These are phyloP conservation scores for Pilasporangium apinafurcum DNA, from an alignment of 352 stramenopile species.

Conservation along the genomic window DNA sequence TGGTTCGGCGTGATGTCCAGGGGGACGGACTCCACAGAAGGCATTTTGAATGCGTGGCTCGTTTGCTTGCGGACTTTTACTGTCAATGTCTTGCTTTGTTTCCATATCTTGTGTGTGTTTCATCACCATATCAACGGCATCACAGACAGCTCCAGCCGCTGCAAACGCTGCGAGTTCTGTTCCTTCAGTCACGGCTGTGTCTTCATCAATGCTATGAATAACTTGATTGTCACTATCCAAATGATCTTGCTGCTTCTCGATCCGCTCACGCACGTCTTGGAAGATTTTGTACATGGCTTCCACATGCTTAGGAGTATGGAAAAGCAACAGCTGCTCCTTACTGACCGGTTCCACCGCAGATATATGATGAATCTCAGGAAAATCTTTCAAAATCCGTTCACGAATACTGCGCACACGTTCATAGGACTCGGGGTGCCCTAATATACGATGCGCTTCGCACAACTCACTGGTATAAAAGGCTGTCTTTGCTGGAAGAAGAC, in stretches of 20 bases:
- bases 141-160: slow-evolving; percentile 22
- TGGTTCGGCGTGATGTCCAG: slow-evolving; percentile 81
- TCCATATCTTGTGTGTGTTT: too few relatives aligned
- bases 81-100: too few relatives aligned
- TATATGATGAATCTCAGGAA: slow-evolving; percentile 16
- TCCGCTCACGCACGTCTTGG: slow-evolving; percentile 1
- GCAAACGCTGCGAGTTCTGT: slow-evolving; percentile 20
- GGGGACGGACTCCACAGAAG: slow-evolving; percentile 64
- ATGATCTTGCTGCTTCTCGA: background rate
- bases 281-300: slow-evolving; percentile 17
- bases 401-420: slow-evolving; percentile 21
- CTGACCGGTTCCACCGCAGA: slow-evolving; percentile 11
- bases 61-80: too few relatives aligned
- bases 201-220: slow-evolving; percentile 22
- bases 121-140: slow-evolving; percentile 41
- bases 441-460: slow-evolving; percentile 20
- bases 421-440: slow-evolving; percentile 17
- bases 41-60: slow-evolving; percentile 16
- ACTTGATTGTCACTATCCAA: too few relatives aligned
- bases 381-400: slow-evolving; percentile 16
- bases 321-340: slow-evolving; percentile 18
- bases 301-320: slow-evolving; percentile 25
- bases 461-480: slow-evolving; percentile 18
- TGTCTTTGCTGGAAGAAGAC: too few relatives aligned
- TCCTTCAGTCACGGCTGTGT: slow-evolving; percentile 25